phyloP scores from a whole-genome alignment of 2,329 filamentous ascomycete genomes.

The Onygenales sp. region DNA sequence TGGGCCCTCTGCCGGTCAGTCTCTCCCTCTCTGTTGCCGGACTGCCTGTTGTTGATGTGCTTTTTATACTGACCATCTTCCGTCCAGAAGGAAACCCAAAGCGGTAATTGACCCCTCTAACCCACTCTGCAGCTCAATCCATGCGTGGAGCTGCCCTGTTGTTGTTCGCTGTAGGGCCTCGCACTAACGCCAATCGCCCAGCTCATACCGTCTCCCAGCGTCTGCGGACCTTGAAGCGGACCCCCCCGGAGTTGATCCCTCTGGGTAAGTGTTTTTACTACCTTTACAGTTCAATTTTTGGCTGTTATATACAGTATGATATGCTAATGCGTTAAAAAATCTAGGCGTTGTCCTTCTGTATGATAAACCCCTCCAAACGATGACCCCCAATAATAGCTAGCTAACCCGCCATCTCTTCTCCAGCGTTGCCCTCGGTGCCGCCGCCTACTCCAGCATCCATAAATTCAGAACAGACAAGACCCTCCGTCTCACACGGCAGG shows the following conservation, averaged over 20 bases:
- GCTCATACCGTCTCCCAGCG: constrained; percentile 96
- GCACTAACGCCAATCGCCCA: constrained; percentile 28
- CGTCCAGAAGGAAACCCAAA: constrained; percentile 53
- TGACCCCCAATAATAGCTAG: constrained; percentile 5
- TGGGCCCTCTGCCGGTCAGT: constrained; percentile 62
- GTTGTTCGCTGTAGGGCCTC: not conserved
- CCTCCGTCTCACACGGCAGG: constrained; percentile 73
- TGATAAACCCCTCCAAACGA: constrained; percentile 27
- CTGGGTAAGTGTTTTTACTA: constrained; percentile 57
- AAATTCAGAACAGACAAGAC: constrained; percentile 89
- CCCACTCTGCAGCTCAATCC: not conserved
- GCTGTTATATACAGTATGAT: constrained; percentile 14
- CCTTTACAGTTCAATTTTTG: not conserved
- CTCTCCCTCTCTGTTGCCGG: constrained; percentile 7
- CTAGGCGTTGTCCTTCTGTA: constrained; percentile 79
- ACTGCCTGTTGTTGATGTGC: constrained; percentile 12
- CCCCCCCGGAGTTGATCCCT: constrained; percentile 89
- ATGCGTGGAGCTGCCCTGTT: no score
- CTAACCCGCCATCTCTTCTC: constrained; percentile 14
- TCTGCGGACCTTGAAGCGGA: constrained; percentile 76
- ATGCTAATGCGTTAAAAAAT: constrained; percentile 17
- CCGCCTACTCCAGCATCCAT: constrained; percentile 67
- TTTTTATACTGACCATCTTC: constrained; percentile 29
- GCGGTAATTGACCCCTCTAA: constrained; percentile 39
- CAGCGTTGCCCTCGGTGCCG: constrained; percentile 63